Evolutionary conservation across 2,329 filamentous ascomycete species (phyloP).

Genomic region (Ampelomyces quisqualis): DNA sequence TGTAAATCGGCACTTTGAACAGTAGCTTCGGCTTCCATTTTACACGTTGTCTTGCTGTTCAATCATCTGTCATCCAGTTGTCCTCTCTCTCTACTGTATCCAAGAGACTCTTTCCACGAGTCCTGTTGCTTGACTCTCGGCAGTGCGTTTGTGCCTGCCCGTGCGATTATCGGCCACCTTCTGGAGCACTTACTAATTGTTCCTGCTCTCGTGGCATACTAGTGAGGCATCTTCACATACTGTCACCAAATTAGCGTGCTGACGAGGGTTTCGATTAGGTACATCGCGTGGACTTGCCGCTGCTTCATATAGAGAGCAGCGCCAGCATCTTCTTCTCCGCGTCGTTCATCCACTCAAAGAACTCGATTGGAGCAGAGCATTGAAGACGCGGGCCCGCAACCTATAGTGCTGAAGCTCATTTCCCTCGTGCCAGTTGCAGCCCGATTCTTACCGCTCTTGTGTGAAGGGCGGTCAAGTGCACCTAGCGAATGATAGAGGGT

Average conservation of each 20-base stretch:
- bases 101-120: constrained; percentile 23
- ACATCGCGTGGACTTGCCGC: constrained; percentile 12
- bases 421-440: constrained; percentile 5
- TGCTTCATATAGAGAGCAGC: constrained; percentile 27
- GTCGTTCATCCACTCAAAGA: constrained; percentile 16
- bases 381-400: no score
- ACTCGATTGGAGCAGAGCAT: constrained; percentile 4
- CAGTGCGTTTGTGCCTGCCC: constrained; percentile 39
- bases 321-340: constrained; percentile 11
- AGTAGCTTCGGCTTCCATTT: constrained; percentile 24
- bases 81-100: constrained; percentile 10
- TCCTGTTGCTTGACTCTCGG: constrained; percentile 17
- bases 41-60: constrained; percentile 16
- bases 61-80: constrained; percentile 9
- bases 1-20: constrained; percentile 10
- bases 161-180: constrained; percentile 22
- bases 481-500: constrained; percentile 20
- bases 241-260: constrained; percentile 18
- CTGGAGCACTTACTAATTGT: constrained; percentile 12
- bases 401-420: neutral
- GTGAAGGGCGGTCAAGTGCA: constrained; percentile 26
- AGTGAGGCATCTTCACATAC: constrained; percentile 20
- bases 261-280: constrained; percentile 19
- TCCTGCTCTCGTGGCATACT: constrained; percentile 30
- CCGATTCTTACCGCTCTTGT: constrained; percentile 19